Conservation (phyloP, 805 yeast genomes). For the Metschnikowia chrysomelidarum region DNA sequence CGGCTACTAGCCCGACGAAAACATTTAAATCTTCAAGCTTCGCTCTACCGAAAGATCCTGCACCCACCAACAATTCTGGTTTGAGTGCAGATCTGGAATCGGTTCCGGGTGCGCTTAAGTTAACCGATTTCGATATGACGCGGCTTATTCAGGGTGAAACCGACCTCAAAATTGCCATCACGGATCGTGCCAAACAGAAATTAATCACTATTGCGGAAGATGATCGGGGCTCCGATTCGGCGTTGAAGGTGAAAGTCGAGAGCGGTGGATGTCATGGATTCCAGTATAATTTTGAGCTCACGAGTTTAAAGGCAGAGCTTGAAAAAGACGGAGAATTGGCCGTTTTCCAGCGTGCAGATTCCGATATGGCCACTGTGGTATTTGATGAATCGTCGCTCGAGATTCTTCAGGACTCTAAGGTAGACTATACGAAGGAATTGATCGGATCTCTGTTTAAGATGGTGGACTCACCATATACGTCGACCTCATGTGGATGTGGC, state of each 20-base stretch:
- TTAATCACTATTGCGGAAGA: slow-evolving; percentile 48
- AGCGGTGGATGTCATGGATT: slow-evolving; percentile 99
- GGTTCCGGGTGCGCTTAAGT: background rate
- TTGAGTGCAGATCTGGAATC: background rate
- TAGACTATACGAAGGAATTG: slow-evolving; percentile 87
- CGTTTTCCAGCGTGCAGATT: slow-evolving; percentile 62
- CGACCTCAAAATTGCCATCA: slow-evolving; percentile 43
- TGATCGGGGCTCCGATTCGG: slow-evolving; percentile 54
- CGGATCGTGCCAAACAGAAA: slow-evolving; percentile 49
- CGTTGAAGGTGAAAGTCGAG: slow-evolving; percentile 74
- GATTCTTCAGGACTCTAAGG: slow-evolving; percentile 77
- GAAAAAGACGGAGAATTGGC: slow-evolving; percentile 35
- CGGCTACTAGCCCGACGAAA: slow-evolving; percentile 10
- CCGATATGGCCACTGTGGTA: slow-evolving; percentile 54
- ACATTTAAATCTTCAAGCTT: slow-evolving; percentile 30
- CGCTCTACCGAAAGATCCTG: slow-evolving; percentile 26
- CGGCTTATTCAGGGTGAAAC: slow-evolving; percentile 36
- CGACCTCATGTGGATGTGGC: slow-evolving; percentile 47
- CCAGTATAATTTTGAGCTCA: slow-evolving; percentile 76
- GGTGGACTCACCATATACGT: slow-evolving; percentile 86
- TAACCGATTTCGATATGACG: slow-evolving; percentile 28
- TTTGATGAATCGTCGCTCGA: slow-evolving; percentile 79
- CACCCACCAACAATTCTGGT: background rate
- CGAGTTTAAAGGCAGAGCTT: slow-evolving; percentile 39
- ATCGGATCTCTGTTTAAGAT: slow-evolving; percentile 94